Evolutionary conservation across 1,139 yeast genomes (phyloP).

Genomic region (Scheffersomyces segobiensis): DNA sequence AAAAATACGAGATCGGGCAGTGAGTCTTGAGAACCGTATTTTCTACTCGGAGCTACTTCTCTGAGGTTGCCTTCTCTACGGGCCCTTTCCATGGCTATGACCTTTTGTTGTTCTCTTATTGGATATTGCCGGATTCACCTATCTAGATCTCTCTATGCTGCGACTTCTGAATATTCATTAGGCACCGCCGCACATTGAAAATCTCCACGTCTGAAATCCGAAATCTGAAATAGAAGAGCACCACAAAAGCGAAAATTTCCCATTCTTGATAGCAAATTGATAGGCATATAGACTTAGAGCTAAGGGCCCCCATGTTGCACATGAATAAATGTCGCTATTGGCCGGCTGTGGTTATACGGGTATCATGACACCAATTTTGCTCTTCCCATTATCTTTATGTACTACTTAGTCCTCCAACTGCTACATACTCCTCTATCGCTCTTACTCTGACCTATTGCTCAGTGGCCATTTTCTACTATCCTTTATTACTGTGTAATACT

Average conservation of each 20-base stretch:
- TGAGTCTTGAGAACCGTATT: background rate
- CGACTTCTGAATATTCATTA: background rate
- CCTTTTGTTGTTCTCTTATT: background rate
- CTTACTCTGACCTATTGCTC: no score
- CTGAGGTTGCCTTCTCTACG: background rate
- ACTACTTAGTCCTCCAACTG: no score
- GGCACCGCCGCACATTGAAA: background rate
- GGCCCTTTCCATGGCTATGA: background rate
- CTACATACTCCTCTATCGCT: no score
- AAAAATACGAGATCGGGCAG: background rate
- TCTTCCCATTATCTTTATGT: no score
- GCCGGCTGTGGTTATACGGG: no score
- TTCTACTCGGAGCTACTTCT: background rate
- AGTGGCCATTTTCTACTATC: background rate
- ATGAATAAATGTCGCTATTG: no score
- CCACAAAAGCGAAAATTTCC: background rate
- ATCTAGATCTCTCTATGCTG: background rate
- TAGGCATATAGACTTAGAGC: background rate
- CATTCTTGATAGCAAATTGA: background rate
- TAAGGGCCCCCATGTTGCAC: background rate
- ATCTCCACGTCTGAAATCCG: background rate
- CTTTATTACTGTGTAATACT: background rate
- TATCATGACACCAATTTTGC: no score
- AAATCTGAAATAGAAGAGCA: background rate
- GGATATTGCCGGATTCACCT: background rate